Base-by-base conservation (phyloP, 352 stramenopile genomes). In the Phytopythium ostracodes region DNA sequence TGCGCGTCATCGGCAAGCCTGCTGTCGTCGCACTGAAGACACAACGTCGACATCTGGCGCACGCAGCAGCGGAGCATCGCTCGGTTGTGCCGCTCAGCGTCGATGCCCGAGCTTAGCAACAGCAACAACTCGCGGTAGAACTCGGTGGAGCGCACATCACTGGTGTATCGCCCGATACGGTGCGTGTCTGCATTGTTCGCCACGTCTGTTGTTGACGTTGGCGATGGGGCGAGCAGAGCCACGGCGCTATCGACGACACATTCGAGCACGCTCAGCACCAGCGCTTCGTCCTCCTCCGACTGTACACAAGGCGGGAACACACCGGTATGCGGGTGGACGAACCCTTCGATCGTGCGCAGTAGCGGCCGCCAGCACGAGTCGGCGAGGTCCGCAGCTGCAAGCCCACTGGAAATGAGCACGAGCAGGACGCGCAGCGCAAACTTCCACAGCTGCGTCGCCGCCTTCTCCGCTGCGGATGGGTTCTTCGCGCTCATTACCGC, bases 181-280 rank as follows among this genome's bases (percentile, higher is more conserved):
- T 24, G 14, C 38, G 73, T 75, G 20, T 76, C 64, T 18, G 59
- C 71, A 14, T 57, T 59, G 38, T 75, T 74, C 18, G 68, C 65
- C 15, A 38, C 14, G 20, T 29, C 62, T 35, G 25, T 38, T 3
- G 22, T 7, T 33, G 47, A 7, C 22, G 47, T 35, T 10, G 49
- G 35, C 12, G 49, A 25, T 31, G 47, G 17, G 14, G 24, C 25
- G 24, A 89, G 70, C 46, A 89, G 44, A 25, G 75, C 70, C 25
- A 92, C 85, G 33, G 82, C 79, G 31, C 71, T 89, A 56, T 91
- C 81, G 24, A 92, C 84, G 9, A 93, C 62, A 54, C 77, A 92
- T 59, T 92, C 84, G 4, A 95, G 66, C 9, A 92, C 72, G 25
- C 78, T 91, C 35, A 94, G 57, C 25, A 92, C 82, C 35, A 95